Percentiles rank a stretch among this genome's conserved stretches.
phyloP scores from a whole-genome alignment of 257 asterid species.

The Eustoma russellianum region DNA sequence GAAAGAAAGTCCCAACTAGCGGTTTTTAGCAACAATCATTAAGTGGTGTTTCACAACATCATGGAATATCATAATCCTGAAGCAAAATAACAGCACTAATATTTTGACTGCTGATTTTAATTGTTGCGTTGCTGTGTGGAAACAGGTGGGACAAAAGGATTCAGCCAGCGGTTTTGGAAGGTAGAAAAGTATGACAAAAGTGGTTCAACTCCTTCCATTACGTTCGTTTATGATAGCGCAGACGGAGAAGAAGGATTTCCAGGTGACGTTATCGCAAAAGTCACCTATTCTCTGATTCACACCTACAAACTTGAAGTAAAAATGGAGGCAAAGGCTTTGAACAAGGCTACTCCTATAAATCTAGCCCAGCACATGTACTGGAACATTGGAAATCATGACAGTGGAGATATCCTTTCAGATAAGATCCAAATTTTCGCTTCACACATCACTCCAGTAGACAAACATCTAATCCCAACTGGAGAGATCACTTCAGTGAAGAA shows the following conservation, averaged over 20 bases:
- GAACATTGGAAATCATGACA: conserved; percentile 74
- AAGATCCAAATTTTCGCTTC: conserved; percentile 55
- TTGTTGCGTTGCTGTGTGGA: not conserved
- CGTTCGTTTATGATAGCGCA: conserved; percentile 46
- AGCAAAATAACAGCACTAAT: too few species aligned
- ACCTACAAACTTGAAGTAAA: conserved; percentile 34
- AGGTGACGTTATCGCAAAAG: conserved; percentile 37
- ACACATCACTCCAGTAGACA: conserved; percentile 43
- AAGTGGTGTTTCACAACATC: too few species aligned
- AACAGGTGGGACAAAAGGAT: conserved; percentile 72
- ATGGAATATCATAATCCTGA: too few species aligned
- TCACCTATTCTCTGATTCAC: conserved; percentile 38
- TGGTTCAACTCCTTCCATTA: conserved; percentile 40
- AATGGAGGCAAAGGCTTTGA: conserved; percentile 52
- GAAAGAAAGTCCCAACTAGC: too few species aligned
- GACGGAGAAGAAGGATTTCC: conserved; percentile 97
- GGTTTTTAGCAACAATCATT: too few species aligned
- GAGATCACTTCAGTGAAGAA: conserved; percentile 25
- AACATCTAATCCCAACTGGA: conserved; percentile 59
- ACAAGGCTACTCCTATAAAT: conserved; percentile 75
- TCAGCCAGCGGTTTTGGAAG: conserved; percentile 59
- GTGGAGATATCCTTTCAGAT: conserved; percentile 55
- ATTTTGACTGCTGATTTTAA: not conserved
- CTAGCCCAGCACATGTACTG: conserved; percentile 74
- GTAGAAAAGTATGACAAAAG: conserved; percentile 32